Base-by-base conservation (phyloP, 2,329 filamentous ascomycete species). In the Pseudopyricularia cyperi region DNA sequence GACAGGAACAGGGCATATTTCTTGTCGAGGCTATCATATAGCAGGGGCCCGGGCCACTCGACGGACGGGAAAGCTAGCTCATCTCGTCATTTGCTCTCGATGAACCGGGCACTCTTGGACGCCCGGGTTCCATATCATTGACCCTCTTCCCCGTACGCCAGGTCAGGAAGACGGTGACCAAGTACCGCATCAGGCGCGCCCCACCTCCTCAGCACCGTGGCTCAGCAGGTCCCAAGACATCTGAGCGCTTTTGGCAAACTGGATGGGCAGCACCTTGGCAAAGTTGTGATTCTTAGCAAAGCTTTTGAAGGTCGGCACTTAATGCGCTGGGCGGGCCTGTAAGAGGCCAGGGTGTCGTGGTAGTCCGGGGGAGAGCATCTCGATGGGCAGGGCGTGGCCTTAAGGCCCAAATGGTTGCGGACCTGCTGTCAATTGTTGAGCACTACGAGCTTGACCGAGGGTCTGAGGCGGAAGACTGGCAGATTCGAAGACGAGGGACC, bases 181-280 rank as follows among this genome's bases (percentile, higher is more conserved):
- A 33, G 50, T 19, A 32, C 8, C 39, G 37, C 22, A 49, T 15
- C 47, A 35, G n/a, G 22, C 26, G 26, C 11, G 28, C 28, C 28
- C 28, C 12, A 17, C 7, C 32, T 19, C 34, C 22, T 15, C 33
- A 65, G 2, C 56, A 0, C 70, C 65, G 5, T 62, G 62, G 3
- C 61, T 52, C 12, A 76, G 59, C 6, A 77, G 60, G 7, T 71
- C 66, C 53, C 57, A 62, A 50, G 68, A 66, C 4, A 76, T 55
- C n/a, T 72, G 64, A 7, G 64, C 66, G 19, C 72, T 70, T 55
- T 77, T 72, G 7, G 74, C 68, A 30, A 72, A 70, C 58, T 77
- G 74, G 2, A 73, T 64, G 2, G 68, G 65, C 55, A 75, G 61
- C 28, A 74, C 65, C n/a, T 65, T 67, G 8, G 17, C 32, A 17